Evolutionary conservation across 1,284 basidiomycete genomes (phyloP).

Genomic region (Meripilus lineatus): DNA sequence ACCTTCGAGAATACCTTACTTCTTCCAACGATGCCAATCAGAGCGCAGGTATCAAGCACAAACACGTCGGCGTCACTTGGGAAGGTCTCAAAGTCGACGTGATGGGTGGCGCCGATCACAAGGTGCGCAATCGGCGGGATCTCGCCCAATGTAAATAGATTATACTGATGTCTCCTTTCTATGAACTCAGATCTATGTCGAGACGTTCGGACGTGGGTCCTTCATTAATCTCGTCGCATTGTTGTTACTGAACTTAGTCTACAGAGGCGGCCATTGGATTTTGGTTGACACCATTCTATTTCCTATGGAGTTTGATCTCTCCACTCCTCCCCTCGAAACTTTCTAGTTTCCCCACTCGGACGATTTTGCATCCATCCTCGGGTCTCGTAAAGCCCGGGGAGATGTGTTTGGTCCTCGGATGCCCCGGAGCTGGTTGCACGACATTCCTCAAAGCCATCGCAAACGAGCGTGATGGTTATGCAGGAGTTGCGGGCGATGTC

Average conservation of each 20-base stretch:
- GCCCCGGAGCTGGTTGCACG: conserved; percentile 78
- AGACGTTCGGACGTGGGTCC: conserved; percentile 53
- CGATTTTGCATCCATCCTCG: conserved; percentile 51
- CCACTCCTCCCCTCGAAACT: conserved; percentile 52
- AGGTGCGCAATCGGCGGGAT: conserved; percentile 33
- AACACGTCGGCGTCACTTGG: conserved; percentile 82
- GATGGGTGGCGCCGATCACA: conserved; percentile 54
- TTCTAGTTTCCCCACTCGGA: conserved; percentile 44
- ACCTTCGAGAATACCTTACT: conserved; percentile 73
- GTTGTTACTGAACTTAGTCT: conserved; percentile 17
- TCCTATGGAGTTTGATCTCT: conserved; percentile 44
- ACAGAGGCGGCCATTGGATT: conserved; percentile 59
- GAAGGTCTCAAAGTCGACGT: conserved; percentile 71
- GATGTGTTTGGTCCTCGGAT: conserved; percentile 70
- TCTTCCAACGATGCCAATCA: conserved; percentile 65
- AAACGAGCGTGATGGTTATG: conserved; percentile 63
- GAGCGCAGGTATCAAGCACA: conserved; percentile 73
- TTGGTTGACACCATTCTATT: conserved; percentile 44
- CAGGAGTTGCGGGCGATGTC: conserved; percentile 58
- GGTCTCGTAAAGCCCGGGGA: conserved; percentile 66
- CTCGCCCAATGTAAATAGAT: neutral
- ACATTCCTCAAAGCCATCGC: conserved; percentile 78
- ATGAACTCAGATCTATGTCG: conserved; percentile 53
- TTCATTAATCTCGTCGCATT: conserved; percentile 7
- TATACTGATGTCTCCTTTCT: neutral